These are phyloP conservation scores for Cyberlindnera mississippiensis DNA, from an alignment of 805 yeast genomes.

Conservation along the genomic window DNA sequence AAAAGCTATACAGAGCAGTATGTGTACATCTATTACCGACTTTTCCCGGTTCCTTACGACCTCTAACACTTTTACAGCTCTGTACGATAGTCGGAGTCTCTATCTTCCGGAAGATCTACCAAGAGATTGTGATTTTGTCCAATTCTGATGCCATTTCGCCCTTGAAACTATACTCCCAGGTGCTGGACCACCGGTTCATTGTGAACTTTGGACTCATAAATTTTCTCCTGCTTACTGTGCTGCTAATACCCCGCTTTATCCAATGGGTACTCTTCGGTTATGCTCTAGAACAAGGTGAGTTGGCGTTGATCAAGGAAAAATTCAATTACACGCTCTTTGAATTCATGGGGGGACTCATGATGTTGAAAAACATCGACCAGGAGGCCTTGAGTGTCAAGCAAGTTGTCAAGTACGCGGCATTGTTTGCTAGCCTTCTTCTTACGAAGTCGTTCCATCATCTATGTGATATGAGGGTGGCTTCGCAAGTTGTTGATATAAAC, in stretches of 20 bases:
- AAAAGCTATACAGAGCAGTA: conserved; percentile 8
- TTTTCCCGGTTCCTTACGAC: background rate
- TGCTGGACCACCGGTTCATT: conserved; percentile 8
- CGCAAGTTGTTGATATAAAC: conserved; percentile 3
- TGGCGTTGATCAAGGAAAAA: conserved; percentile 12
- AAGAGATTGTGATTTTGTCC: conserved; percentile 3
- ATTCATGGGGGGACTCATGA: conserved; percentile 17
- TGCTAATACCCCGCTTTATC: conserved; percentile 8
- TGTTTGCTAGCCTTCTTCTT: conserved; percentile 15
- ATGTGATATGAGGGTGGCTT: conserved; percentile 14
- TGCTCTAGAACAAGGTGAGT: conserved; percentile 5
- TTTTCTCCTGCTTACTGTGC: conserved; percentile 6
- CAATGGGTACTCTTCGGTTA: conserved; percentile 16
- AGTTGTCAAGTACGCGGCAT: conserved; percentile 9
- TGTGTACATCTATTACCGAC: conserved; percentile 1
- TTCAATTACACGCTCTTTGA: conserved; percentile 19
- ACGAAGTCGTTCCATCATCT: conserved; percentile 22
- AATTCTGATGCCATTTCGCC: conserved; percentile 2
- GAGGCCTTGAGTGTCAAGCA: background rate
- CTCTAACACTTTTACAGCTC: conserved; percentile 5
- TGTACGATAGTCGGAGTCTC: conserved; percentile 12
- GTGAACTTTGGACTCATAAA: conserved; percentile 14
- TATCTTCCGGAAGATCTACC: conserved; percentile 10
- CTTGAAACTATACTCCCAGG: background rate
- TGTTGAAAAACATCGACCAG: conserved; percentile 11